Conservation (phyloP, 108 stramenopile species). For the Skeletonema potamos region DNA sequence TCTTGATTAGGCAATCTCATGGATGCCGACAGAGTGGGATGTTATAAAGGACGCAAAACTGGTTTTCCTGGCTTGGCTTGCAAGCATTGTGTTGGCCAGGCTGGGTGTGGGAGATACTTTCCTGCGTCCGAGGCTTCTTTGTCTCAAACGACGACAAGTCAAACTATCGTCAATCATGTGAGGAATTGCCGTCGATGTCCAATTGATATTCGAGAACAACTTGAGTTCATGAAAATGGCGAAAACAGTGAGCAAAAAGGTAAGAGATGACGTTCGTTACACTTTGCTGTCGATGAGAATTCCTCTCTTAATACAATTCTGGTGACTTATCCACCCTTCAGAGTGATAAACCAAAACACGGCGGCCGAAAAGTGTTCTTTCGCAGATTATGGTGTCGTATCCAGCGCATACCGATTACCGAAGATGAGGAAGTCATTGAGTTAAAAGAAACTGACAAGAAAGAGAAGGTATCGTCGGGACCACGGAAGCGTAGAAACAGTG, state of each 20-base stretch:
- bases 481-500: background rate
- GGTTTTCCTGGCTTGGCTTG: slow-evolving; percentile 90
- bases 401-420: slow-evolving; percentile 70
- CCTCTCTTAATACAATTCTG: background rate
- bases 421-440: slow-evolving; percentile 12
- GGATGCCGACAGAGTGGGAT: slow-evolving; percentile 46
- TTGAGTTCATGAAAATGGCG: slow-evolving; percentile 82
- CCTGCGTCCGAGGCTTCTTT: slow-evolving; percentile 84
- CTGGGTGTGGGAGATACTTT: slow-evolving; percentile 87
- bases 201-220: slow-evolving; percentile 75
- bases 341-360: slow-evolving; percentile 87
- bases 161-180: slow-evolving; percentile 88
- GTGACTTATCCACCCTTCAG: slow-evolving; percentile 1
- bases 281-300: background rate
- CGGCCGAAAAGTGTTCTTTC: slow-evolving; percentile 89
- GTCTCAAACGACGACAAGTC: slow-evolving; percentile 87
- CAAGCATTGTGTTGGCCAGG: slow-evolving; percentile 79
- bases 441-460: slow-evolving; percentile 50
- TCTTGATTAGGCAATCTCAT: slow-evolving; percentile 18
- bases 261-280: background rate
- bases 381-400: slow-evolving; percentile 86
- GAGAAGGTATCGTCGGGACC: background rate
- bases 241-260: slow-evolving; percentile 46
- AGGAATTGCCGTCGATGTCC: slow-evolving; percentile 85
- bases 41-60: slow-evolving; percentile 65